Conservation (phyloP, 1,139 yeast species). For the Debaryomyces nepalensis region DNA sequence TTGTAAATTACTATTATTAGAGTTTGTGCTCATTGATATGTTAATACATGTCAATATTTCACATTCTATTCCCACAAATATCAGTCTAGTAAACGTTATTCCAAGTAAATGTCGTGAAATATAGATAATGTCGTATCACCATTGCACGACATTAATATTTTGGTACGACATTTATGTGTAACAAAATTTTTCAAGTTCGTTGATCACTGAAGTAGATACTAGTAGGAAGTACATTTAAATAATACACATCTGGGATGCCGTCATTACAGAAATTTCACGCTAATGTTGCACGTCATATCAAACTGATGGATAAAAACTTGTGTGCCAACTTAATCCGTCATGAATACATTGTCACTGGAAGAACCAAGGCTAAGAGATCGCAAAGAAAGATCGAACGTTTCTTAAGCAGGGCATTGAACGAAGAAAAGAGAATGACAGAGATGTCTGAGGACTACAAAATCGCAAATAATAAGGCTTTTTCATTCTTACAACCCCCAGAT, state of each 20-base stretch:
- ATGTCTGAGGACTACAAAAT: conserved; percentile 27
- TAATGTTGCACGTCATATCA: conserved; percentile 49
- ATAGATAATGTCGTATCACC: not conserved
- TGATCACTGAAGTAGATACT: not conserved
- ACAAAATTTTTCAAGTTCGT: conserved; percentile 5
- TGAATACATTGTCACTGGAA: conserved; percentile 50
- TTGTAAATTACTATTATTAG: no score
- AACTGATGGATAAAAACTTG: conserved; percentile 52
- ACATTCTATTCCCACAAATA: no score
- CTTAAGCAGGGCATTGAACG: conserved; percentile 35
- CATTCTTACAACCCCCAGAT: conserved; percentile 49
- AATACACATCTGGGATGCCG: conserved; percentile 34
- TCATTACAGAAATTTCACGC: conserved; percentile 49
- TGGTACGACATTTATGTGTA: not conserved
- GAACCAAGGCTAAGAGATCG: conserved; percentile 52
- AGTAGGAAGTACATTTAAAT: not conserved
- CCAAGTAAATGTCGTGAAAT: not conserved
- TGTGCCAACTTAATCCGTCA: conserved; percentile 52
- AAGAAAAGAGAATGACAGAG: conserved; percentile 23
- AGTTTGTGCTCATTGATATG: no score
- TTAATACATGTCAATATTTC: no score
- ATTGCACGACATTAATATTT: no score
- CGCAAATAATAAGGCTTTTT: conserved; percentile 30
- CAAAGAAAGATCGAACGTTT: conserved; percentile 50
- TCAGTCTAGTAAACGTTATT: no score